Evolutionary conservation across 768 basidiomycete genomes (phyloP).

Genomic region (Fistulinella prunicolor): DNA sequence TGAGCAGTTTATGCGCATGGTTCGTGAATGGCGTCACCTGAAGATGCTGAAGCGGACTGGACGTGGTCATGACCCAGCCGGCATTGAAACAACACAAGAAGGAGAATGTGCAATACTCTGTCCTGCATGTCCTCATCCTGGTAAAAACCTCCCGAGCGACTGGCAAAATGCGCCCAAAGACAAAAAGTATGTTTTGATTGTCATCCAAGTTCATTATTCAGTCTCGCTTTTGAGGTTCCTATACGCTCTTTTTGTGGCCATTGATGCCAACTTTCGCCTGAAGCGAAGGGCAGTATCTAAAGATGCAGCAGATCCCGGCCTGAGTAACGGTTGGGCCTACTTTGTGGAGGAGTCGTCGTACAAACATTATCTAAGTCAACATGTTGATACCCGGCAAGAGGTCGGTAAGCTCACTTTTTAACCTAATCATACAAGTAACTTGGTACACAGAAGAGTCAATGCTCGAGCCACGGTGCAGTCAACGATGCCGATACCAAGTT

Average conservation of each 20-base stretch:
- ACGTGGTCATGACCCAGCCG: slow-evolving; percentile 18
- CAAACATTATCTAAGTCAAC: slow-evolving; percentile 6
- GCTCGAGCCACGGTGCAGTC: slow-evolving; percentile 9
- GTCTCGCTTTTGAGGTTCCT: not conserved
- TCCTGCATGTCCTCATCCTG: slow-evolving; percentile 29
- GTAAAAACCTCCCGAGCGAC: slow-evolving; percentile 21
- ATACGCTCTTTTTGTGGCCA: slow-evolving; percentile 15
- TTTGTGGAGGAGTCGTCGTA: slow-evolving; percentile 24
- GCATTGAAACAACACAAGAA: slow-evolving; percentile 15
- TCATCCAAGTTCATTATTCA: not conserved
- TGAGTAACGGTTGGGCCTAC: slow-evolving; percentile 25
- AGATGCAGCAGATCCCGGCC: slow-evolving; percentile 15
- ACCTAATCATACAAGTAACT: not conserved
- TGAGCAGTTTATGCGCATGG: slow-evolving; percentile 10
- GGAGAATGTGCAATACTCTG: slow-evolving; percentile 28
- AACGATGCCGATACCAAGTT: slow-evolving; percentile 1
- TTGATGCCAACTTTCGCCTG: slow-evolving; percentile 21
- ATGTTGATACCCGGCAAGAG: not conserved
- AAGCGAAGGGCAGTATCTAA: slow-evolving; percentile 21
- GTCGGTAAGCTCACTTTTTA: not conserved
- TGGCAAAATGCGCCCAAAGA: slow-evolving; percentile 11
- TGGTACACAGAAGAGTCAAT: slow-evolving; percentile 17
- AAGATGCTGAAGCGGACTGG: slow-evolving; percentile 10
- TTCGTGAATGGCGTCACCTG: slow-evolving; percentile 22
- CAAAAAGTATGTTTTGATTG: not conserved